Base-by-base conservation (phyloP, 768 basidiomycete species). In the Galerina marginata region DNA sequence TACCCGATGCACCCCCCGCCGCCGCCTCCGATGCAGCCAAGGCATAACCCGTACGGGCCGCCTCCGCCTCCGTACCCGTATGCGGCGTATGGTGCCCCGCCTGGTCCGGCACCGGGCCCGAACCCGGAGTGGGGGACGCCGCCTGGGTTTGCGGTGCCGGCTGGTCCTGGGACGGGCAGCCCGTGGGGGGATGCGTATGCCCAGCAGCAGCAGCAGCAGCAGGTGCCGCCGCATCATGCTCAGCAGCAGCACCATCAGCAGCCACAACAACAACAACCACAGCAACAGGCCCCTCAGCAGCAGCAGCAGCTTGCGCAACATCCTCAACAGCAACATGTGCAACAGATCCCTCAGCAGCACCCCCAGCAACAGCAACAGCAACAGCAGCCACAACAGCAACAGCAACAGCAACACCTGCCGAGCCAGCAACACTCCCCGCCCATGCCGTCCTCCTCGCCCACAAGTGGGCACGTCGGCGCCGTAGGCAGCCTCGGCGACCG, bases 401-500 rank as follows among this genome's bases (percentile, higher is more conserved):
- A 52, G 16, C 63, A 55, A 9, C 66, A 65, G 9, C 65, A 60
- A 23, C 58, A 56, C 39, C 61, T 58, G 42, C 63, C 39, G 66
- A 63, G 42, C 60, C 68, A 62, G 25, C 59, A 61, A 11, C 54
- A 61, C 39, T 56, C 54, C 11, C 58, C 71, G 46, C 23, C 67
- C 58, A 25, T 47, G 15, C 52, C 57, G 33, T 42, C 64, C 59
- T n/a, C 50, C 55, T 59, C 60, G 52, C 53, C 65, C 44, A 58
- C 65, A 1, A 53, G 47, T 12, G 47, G 61, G 26, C 48, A 63
- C 46, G 71, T 65, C 0, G 65, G 65, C 20, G 60, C 64, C 3
- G 54, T 66, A 26, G 67, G 64, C 10, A 52, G 62, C 55, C 62
- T 69, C 11, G 66, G 67, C 36, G 82, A 80, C 60, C 66, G 84